A percentile compares a stretch with the other conserved stretches of the same genome.
Evolutionary conservation across 148 eudicot genomes (phyloP).

Genomic region (Nepenthes gracilis): DNA sequence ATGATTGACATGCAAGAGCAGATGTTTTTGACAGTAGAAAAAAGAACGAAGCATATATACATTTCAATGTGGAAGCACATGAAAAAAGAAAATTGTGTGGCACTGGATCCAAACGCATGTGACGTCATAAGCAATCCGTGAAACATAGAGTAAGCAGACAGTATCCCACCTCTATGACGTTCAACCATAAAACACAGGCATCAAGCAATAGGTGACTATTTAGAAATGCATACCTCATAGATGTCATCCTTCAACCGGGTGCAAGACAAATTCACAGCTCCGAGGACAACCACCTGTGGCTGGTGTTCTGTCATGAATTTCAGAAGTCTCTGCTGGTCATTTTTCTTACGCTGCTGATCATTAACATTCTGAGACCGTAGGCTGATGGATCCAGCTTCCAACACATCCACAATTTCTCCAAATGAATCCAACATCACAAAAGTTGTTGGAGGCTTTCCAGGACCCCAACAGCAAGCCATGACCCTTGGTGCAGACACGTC

Average conservation of each 20-base stretch:
- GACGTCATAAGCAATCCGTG: no score
- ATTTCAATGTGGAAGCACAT: no score
- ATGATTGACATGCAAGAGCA: no score
- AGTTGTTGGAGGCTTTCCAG: constrained; percentile 81
- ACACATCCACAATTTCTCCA: constrained; percentile 85
- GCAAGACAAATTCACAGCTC: constrained; percentile 84
- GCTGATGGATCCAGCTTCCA: constrained; percentile 73
- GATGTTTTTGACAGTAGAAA: no score
- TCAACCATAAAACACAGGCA: neutral
- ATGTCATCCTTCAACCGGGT: constrained; percentile 82
- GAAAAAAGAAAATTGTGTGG: neutral
- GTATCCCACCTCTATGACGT: neutral
- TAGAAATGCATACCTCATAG: constrained; percentile 53
- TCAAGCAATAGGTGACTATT: neutral
- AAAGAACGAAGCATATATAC: no score
- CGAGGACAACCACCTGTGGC: constrained; percentile 87
- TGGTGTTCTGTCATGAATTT: constrained; percentile 94
- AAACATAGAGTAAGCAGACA: no score
- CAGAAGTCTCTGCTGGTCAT: constrained; percentile 71
- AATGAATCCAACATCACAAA: constrained; percentile 95
- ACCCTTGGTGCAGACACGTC: constrained; percentile 92
- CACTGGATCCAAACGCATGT: neutral
- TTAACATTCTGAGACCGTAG: constrained; percentile 49
- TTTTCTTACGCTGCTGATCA: constrained; percentile 87
- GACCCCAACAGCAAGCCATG: constrained; percentile 99